Evolutionary conservation across 2,329 filamentous ascomycete species (phyloP).

Genomic region (Elsinoe batatas): DNA sequence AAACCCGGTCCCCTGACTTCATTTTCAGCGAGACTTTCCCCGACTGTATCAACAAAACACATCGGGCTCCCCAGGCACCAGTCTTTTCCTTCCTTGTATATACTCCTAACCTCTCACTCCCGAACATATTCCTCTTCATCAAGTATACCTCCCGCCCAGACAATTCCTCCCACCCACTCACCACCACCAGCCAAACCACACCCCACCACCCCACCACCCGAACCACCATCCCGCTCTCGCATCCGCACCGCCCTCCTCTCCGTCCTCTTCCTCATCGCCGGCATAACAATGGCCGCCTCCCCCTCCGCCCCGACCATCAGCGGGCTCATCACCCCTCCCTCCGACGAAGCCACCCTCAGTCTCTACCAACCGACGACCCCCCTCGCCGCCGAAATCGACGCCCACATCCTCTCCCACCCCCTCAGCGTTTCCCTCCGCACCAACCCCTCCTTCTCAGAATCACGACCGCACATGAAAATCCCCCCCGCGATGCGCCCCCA

Average conservation of each 20-base stretch:
- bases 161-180: background rate
- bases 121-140: background rate
- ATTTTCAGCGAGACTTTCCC: background rate
- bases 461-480: slow-evolving; percentile 79
- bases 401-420: slow-evolving; percentile 64
- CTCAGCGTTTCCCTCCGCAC: slow-evolving; percentile 59
- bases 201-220: background rate
- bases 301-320: slow-evolving; percentile 43
- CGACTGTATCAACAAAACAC: background rate
- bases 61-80: background rate
- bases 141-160: background rate
- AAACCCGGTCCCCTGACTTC: slow-evolving; percentile 4
- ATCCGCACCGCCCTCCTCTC: slow-evolving; percentile 33
- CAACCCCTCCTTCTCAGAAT: slow-evolving; percentile 59
- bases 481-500: slow-evolving; percentile 58
- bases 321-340: slow-evolving; percentile 45
- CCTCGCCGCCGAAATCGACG: slow-evolving; percentile 50
- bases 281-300: slow-evolving; percentile 48
- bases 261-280: slow-evolving; percentile 41
- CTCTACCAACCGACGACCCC: slow-evolving; percentile 52
- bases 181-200: background rate
- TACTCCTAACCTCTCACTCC: background rate
- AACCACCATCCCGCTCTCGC: slow-evolving; percentile 5
- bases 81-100: slow-evolving; percentile 7
- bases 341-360: slow-evolving; percentile 62